phyloP scores from a whole-genome alignment of 371 early-diverging fungal genomes.

The Mucor indicus region DNA sequence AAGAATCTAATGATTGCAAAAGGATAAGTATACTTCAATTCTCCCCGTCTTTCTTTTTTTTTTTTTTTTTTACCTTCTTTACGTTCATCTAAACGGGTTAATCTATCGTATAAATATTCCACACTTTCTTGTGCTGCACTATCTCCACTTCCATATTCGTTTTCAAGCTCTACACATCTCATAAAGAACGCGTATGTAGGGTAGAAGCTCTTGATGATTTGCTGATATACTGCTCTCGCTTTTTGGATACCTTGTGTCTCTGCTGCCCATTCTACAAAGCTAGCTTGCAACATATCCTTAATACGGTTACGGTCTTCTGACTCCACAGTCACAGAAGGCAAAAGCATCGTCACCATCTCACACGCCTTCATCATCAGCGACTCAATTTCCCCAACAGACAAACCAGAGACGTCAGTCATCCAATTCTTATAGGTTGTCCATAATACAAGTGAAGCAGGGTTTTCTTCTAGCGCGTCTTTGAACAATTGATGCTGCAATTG shows the following conservation, averaged over 20 bases:
- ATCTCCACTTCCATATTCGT: slow-evolving; percentile 29
- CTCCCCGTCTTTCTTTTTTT: not conserved
- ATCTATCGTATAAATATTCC: slow-evolving; percentile 60
- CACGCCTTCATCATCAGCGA: slow-evolving; percentile 43
- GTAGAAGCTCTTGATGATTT: slow-evolving; percentile 52
- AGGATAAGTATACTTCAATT: not conserved
- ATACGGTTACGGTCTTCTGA: slow-evolving; percentile 42
- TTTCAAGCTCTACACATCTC: slow-evolving; percentile 60
- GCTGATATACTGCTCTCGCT: slow-evolving; percentile 49
- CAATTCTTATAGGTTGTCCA: slow-evolving; percentile 54
- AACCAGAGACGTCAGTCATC: slow-evolving; percentile 11
- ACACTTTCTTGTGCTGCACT: slow-evolving; percentile 16
- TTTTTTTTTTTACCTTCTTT: slow-evolving; percentile 48
- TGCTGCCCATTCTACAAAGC: slow-evolving; percentile 50
- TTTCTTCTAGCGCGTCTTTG: slow-evolving; percentile 32
- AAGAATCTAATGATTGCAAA: slow-evolving; percentile 20
- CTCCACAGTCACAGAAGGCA: slow-evolving; percentile 46
- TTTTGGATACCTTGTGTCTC: slow-evolving; percentile 46
- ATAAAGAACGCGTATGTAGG: slow-evolving; percentile 60
- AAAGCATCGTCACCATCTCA: slow-evolving; percentile 36
- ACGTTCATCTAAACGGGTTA: slow-evolving; percentile 44
- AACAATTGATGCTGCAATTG: slow-evolving; percentile 28
- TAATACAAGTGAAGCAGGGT: slow-evolving; percentile 31
- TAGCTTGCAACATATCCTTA: slow-evolving; percentile 43
- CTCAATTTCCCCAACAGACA: slow-evolving; percentile 25